These are phyloP conservation scores for Elsinoe batatas DNA, from an alignment of 2,329 filamentous ascomycete species.

Conservation along the genomic window DNA sequence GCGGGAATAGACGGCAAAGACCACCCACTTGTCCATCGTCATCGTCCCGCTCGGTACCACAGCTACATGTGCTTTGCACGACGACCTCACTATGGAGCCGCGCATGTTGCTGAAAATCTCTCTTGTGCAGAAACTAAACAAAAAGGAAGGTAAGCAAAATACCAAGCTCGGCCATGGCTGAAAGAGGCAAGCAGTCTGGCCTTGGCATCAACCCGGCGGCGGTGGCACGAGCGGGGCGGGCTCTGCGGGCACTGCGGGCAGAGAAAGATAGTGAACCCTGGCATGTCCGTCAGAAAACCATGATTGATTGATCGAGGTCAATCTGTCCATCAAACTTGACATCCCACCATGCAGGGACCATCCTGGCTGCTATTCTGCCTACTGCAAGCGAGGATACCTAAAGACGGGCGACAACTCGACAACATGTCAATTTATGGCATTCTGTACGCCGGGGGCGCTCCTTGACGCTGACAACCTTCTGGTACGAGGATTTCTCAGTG, in stretches of 20 bases:
- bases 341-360: background rate
- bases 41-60: background rate
- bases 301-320: background rate
- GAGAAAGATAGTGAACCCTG: background rate
- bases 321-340: background rate
- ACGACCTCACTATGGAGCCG: background rate
- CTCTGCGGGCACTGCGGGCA: too few species aligned
- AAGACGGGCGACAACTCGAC: too few species aligned
- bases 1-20: background rate
- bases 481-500: too few species aligned
- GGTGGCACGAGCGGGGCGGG: conserved; percentile 7
- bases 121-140: background rate
- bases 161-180: conserved; percentile 4
- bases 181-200: background rate
- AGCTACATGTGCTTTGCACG: background rate
- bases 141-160: conserved; percentile 11
- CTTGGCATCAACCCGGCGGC: conserved; percentile 1
- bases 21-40: background rate
- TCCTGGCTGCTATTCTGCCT: too few species aligned
- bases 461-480: too few species aligned
- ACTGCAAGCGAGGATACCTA: too few species aligned
- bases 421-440: too few species aligned
- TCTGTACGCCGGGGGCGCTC: too few species aligned
- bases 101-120: background rate
- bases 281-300: background rate